These are phyloP conservation scores for Blastomyces parvus DNA, from an alignment of 2,329 filamentous ascomycete genomes.

Conservation along the genomic window DNA sequence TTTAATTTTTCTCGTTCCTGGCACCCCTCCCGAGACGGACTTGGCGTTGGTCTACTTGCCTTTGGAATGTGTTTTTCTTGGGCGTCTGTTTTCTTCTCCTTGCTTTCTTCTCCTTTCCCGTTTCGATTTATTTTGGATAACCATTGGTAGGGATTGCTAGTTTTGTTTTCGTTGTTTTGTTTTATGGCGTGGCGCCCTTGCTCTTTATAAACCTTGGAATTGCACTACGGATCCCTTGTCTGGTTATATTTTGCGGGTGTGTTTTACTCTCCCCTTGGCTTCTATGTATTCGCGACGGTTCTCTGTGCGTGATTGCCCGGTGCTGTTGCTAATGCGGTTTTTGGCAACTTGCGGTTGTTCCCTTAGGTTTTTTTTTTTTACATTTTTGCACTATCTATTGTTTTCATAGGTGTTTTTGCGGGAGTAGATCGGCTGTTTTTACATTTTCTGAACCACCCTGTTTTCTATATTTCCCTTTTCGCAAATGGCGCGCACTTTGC, in stretches of 20 bases:
- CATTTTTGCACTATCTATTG: not conserved
- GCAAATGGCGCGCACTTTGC: not conserved
- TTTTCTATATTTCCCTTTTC: not conserved
- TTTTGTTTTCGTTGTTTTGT: conserved; percentile 12
- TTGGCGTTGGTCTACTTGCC: conserved; percentile 3
- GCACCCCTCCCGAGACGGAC: conserved; percentile 4
- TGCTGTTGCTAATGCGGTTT: not conserved
- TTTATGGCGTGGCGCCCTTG: conserved; percentile 7
- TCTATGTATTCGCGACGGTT: conserved; percentile 1
- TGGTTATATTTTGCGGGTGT: not conserved
- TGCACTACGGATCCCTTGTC: not conserved
- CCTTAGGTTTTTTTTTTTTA: not conserved
- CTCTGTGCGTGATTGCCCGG: not conserved
- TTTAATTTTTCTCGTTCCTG: not conserved
- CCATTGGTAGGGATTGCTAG: conserved; percentile 5
- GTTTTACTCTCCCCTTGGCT: not conserved
- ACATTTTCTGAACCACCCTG: not conserved
- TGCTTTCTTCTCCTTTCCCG: not conserved
- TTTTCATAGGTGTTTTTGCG: not conserved
- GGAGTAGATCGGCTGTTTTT: not conserved
- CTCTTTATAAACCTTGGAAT: conserved; percentile 5
- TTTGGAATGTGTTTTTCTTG: not conserved
- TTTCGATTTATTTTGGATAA: conserved; percentile 1
- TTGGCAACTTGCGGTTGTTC: not conserved
- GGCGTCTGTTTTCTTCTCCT: not conserved